Evolutionary conservation across 257 asterid genomes (phyloP).

Genomic region (Paulownia fortunei): DNA sequence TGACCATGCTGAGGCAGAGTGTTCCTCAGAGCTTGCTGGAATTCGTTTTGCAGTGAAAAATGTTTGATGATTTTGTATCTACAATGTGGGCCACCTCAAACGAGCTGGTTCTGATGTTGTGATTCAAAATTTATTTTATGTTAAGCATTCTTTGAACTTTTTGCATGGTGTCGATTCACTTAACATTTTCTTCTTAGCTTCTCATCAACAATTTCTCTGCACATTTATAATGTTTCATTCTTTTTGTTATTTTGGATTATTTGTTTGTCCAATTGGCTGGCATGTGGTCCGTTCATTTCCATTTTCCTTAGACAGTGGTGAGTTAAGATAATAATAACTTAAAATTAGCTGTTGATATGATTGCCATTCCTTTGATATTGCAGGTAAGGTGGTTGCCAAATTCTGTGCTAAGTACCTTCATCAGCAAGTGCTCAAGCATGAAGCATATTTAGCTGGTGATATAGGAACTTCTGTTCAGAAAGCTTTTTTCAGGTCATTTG

Average conservation of each 20-base stretch:
- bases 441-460: constrained; percentile 84
- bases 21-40: neutral
- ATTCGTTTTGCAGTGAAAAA: neutral
- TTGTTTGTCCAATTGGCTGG: neutral
- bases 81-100: neutral
- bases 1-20: neutral
- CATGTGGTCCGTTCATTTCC: neutral
- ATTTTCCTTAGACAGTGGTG: neutral
- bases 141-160: neutral
- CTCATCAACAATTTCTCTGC: neutral
- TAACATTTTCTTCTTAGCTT: neutral
- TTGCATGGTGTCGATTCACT: neutral
- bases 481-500: constrained; percentile 83
- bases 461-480: constrained; percentile 82
- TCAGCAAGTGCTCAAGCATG: constrained; percentile 92
- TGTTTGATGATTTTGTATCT: neutral
- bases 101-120: neutral
- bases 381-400: constrained; percentile 98
- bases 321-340: neutral
- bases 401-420: constrained; percentile 98
- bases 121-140: neutral
- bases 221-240: neutral
- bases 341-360: constrained; percentile 23
- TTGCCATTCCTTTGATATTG: constrained; percentile 27
- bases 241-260: neutral